Base-by-base conservation (phyloP, 306 rosid species). In the Amphicarpaea edgeworthii region DNA sequence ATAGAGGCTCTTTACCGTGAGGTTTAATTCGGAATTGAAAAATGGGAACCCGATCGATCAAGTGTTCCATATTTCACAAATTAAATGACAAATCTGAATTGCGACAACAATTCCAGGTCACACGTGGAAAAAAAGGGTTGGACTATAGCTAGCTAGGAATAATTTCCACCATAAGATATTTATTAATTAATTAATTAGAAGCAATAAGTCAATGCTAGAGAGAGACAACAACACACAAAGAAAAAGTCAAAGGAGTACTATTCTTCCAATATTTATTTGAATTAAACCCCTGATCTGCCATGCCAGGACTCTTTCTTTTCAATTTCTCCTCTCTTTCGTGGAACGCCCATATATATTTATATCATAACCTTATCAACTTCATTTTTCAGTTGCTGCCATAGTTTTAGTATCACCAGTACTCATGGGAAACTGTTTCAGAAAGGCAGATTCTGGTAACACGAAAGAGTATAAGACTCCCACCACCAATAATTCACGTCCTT, bases 391-490 rank as follows among this genome's bases (percentile, higher is more conserved):
- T 55, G 6, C 21, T 64, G n/a, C 3, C 26, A 7, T 16, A 60
- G 17, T 45, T 46, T 21, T 6, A 8, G 8, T 42, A 5, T 57
- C 77, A 41, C 16, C 40, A 19, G 11, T 53, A 69, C 58, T n/a
- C 63, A 82, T 82, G 85, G 85, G 85, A 11, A 82, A 46, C 60
- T 82, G 85, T 82, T 57, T 65, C 3, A 0, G 14, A 55, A 71
- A 81, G 8, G 4, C 49, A 28, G 37, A 38, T 30, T 30, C 6
- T n/a, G n/a, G n/a, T n/a, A n/a, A 30, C 37, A 30, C 6, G 40
- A 20, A 14, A 28, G 1, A 28, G 16, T 17, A 2, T 0, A 43
- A 28, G 12, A 64, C 23, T 3, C 21, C 37, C 50, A 64, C 42
- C 19, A 7, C 28, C 32, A 3, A 34, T 15, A 55, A 55, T 7